Evolutionary conservation across 495 filamentous ascomycete species (phyloP), one percentile per base, ranked within the genome.

Genomic region (Aspergillus biplanus): DNA sequence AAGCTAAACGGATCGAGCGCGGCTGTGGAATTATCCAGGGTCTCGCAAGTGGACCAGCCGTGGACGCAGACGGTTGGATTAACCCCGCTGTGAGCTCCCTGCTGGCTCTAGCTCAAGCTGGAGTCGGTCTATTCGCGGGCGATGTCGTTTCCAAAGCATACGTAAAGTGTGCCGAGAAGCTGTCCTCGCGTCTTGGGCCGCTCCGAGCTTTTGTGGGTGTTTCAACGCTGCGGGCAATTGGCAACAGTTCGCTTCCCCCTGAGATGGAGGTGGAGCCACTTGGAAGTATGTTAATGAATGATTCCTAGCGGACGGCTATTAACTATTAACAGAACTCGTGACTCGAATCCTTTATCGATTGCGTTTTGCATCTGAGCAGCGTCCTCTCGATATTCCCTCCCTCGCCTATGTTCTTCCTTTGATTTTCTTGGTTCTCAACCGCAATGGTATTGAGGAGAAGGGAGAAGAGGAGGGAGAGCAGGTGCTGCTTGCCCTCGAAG

Each of bases 331-430:
- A 79, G 90, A 95, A 52, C 86, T 97, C 5, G 83, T 96, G 12
- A 97, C 94, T 16, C 86, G 95, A 73, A 86, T 98, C 7, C 80
- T 99, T 13, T 97, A 97, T 73, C 89, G 93, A 35, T 75, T 99
- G 50, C 89, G 93, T 18, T 96, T 97, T 71, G 83, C 92, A 58
- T 90, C 90, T 12, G 95, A 97, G 71, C 95, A 98, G 71, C 86
- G 92, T 3, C 92, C 93, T 4, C 92, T 98, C 63, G 96, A 98
- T 70, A 81, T 83, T 3, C 86, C 93, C 5, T 92, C 94, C 2
- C 79, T 98, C 21, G 90, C 89, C 55, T 99, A 97, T 67, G 84
- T 95, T 35, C 82, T 98, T 7, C 92, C 96, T 0, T 80, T 99
- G 44, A 74, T 96, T 7, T 87, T 92, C 57, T 65, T 89, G 13